phyloP scores from a whole-genome alignment of 2,329 filamentous ascomycete genomes.

The Colletotrichum paranaense region DNA sequence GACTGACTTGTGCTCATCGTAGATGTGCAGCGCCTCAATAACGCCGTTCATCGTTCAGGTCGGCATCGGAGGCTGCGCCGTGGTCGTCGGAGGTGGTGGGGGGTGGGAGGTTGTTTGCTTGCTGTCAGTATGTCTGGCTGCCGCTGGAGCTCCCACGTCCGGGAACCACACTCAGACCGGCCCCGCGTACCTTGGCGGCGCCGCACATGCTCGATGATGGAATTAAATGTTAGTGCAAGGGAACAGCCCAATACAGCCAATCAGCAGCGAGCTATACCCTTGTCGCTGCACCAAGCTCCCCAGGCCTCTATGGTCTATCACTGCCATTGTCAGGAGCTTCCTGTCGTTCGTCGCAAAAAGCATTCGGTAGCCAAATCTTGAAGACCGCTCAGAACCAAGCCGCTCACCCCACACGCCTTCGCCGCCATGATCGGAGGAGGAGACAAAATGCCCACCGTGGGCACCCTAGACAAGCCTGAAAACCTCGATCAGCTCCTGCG shows the following conservation, averaged over 20 bases:
- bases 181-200: background rate
- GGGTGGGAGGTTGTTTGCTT: slow-evolving; percentile 30
- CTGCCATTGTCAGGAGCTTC: background rate
- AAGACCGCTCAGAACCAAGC: background rate
- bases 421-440: slow-evolving; percentile 51
- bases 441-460: slow-evolving; percentile 61
- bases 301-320: background rate
- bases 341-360: background rate
- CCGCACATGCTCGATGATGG: slow-evolving; percentile 44
- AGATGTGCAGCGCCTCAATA: slow-evolving; percentile 96
- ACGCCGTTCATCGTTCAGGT: slow-evolving; percentile 78
- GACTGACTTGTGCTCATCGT: slow-evolving; percentile 90
- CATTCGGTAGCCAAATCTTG: background rate
- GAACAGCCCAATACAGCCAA: slow-evolving; percentile 19
- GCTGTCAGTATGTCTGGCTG: slow-evolving; percentile 12
- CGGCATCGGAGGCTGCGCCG: slow-evolving; percentile 39
- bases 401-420: background rate
- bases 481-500: slow-evolving; percentile 69
- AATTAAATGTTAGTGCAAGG: slow-evolving; percentile 37
- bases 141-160: slow-evolving; percentile 24
- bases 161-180: slow-evolving; percentile 19
- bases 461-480: slow-evolving; percentile 69
- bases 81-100: slow-evolving; percentile 41
- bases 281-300: slow-evolving; percentile 16
- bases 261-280: slow-evolving; percentile 1